Evolutionary conservation across 306 rosid genomes (phyloP).

Genomic region (Cajanus cajan): DNA sequence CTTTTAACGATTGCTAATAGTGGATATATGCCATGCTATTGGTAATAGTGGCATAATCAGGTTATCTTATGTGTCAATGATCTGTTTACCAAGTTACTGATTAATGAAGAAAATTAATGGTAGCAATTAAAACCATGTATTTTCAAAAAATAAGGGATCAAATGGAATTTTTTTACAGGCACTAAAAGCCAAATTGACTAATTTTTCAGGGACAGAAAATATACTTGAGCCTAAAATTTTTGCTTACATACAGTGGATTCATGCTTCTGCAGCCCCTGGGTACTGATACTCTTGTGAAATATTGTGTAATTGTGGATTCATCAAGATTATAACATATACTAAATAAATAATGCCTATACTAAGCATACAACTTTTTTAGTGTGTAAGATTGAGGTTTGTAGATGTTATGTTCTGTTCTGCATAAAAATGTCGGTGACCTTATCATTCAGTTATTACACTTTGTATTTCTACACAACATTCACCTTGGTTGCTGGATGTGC

Average conservation of each 20-base stretch:
- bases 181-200: neutral
- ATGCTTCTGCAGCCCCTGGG: neutral
- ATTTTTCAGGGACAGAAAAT: neutral
- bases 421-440: neutral
- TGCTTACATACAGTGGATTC: neutral
- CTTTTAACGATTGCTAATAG: neutral
- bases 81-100: neutral
- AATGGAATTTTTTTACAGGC: neutral
- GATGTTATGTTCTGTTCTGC: neutral
- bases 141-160: neutral
- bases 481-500: neutral
- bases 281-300: neutral
- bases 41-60: neutral
- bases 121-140: neutral
- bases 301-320: neutral
- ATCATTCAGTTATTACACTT: neutral
- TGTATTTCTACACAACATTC: neutral
- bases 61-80: neutral
- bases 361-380: neutral
- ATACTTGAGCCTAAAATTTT: neutral
- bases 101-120: neutral
- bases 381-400: neutral
- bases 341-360: neutral
- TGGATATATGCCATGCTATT: neutral
- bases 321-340: neutral